Base-by-base conservation (phyloP, 1,284 basidiomycete species). In the Neolentinus lepideus region DNA sequence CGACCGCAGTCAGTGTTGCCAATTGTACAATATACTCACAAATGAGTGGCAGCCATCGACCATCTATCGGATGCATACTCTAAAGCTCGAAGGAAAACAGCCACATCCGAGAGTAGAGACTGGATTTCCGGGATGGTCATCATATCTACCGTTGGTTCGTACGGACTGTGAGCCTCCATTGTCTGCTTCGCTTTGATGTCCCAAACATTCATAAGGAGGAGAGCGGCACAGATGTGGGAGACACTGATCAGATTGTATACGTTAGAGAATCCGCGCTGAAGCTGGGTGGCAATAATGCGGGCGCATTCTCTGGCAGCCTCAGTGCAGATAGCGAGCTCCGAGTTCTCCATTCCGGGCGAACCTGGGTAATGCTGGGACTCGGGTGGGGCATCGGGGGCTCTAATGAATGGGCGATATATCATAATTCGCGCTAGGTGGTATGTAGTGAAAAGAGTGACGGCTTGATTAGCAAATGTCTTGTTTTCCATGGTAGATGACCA, bases 361-460 rank as follows among this genome's bases (percentile, higher is more conserved):
- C 85, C 81, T 2, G 81, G 79, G 55, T 75, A 65, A 33, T 52
- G 56, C 26, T 52, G 61, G 22, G 63, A 61, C 51, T 67, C 57
- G 38, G 48, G 56, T 56, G 60, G 59, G 53, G 61, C 59, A 61
- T 58, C 56, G 60, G 75, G 71, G 1, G 79, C 77, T 43, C n/a
- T 43, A 33, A 91, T 83, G 68, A 92, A 92, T 0, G 88, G 85
- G 11, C 89, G 80, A 66, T 92, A 86, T 52, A 92, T 79, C 58
- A 89, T 74, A 63, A 92, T 90, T 62, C 80, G 80, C 14, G 78
- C 71, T 52, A 86, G 71, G 68, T 92, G 84, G 66, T 91, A 93
- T 3, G 81, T 78, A 19, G 80, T 75, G 62, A 84, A 83, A 11
- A 94, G 70, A 3, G 79, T 76, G 2, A 87, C 80, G 2, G 88